Base-by-base conservation (phyloP, 2,329 filamentous ascomycete species). In the Alternaria hordeiaustralica region DNA sequence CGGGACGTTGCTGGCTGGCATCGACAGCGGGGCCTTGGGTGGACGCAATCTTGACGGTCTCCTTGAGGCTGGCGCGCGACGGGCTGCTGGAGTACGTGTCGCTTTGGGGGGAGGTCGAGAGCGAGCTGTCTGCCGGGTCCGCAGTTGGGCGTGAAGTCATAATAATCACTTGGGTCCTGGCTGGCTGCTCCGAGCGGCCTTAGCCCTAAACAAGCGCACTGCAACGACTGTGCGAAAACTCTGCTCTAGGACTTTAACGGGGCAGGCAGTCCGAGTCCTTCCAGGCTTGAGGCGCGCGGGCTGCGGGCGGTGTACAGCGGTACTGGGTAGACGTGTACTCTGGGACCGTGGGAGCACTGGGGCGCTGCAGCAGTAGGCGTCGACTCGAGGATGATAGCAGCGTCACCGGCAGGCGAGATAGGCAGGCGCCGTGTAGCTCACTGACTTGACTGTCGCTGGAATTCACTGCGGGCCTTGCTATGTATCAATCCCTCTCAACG, bases 131-230 rank as follows among this genome's bases (percentile, higher is more conserved):
- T 58, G 64, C 71, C 65, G 63, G 66, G 69, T 67, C 64, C 66
- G 68, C 63, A 66, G 66, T 60, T 61, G 69, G 70, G 68, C 71
- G 71, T 74, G 71, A 74, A 74, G 75, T 76, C 76, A 77, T 78
- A 71, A 71, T 74, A 76, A 78, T 74, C 69, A 67, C 66, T 49
- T 63, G 61, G 66, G 64, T 71, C 64, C 72, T 73, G 71, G 68
- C 66, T 73, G 59, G 72, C 70, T 71, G 64, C 64, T 69, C 68
- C 68, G 65, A 65, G 68, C 71, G 70, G 74, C 75, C 69, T 76
- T 75, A 71, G 71, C 73, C 75, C 69, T 66, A 72, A 72, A 71
- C 64, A 75, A 73, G 71, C 74, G 71, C 69, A 65, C 43, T 63
- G 68, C 66, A 69, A 67, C 67, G 71, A 69, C 66, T 45, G 54